Evolutionary conservation across 345 rosid species (phyloP).

Genomic region (Gossypium sturtianum): DNA sequence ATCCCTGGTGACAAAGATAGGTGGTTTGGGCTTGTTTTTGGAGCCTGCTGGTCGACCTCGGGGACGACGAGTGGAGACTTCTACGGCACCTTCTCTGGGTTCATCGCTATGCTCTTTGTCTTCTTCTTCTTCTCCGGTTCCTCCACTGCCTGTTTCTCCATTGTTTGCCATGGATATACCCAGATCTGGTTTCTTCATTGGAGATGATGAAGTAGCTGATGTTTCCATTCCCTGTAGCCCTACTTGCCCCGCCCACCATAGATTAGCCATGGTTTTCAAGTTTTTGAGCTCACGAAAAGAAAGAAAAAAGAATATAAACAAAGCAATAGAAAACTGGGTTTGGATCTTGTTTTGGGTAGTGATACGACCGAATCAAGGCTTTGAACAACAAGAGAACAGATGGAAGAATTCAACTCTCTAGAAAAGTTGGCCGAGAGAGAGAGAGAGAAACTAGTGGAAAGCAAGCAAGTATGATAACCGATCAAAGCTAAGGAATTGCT

Average conservation of each 20-base stretch:
- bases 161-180: constrained; percentile 55
- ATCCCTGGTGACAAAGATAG: constrained; percentile 63
- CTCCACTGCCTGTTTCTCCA: constrained; percentile 32
- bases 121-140: constrained; percentile 37
- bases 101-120: constrained; percentile 50
- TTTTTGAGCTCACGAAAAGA: background rate
- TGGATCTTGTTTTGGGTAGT: background rate
- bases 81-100: constrained; percentile 60
- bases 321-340: background rate
- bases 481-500: constrained; percentile 7
- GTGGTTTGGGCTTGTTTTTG: constrained; percentile 58
- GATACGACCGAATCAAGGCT: background rate
- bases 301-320: background rate
- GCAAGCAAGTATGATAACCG: background rate
- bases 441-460: constrained; percentile 4
- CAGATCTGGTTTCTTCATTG: constrained; percentile 66
- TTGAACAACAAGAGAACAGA: background rate
- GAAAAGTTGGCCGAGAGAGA: background rate
- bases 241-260: constrained; percentile 65
- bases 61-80: constrained; percentile 51
- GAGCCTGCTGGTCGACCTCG: constrained; percentile 63
- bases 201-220: constrained; percentile 50
- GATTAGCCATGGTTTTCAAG: constrained; percentile 14
- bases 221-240: constrained; percentile 48
- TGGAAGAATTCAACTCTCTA: constrained; percentile 5